Base-by-base conservation (phyloP, 202 grass and related monocot genomes). In the Bolboschoenoplectus hybrid region DNA sequence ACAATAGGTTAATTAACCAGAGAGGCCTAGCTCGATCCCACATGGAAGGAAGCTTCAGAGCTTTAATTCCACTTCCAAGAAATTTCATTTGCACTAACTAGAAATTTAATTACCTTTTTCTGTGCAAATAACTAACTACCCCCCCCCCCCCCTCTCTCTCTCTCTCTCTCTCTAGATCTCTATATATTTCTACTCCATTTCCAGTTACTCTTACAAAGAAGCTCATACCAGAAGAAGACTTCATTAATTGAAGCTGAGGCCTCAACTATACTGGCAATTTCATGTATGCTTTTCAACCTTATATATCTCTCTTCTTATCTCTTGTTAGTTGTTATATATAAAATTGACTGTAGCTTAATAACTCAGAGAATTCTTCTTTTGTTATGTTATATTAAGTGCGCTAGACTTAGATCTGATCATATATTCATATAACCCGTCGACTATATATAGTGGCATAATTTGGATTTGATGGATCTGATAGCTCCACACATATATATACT, bases 1-100 rank as follows among this genome's bases (percentile, higher is more conserved):
- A 65, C 8, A 65, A 34, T 2, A 11, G 9, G 7, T 9, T 7
- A 51, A 60, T 81, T 8, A 61, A 81, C 51, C 5, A 17, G 14
- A 14, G 2, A 47, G 14, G 26, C 26, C 26, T 26, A 26, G 26
- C 26, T 26, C 26, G 26, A 53, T 5, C 64, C 35, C 35, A 67
- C 34, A 58, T 17, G 55, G 7, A 41, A 69, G 82, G 70, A 86
- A 77, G 40, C 68, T 86, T 78, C 84, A 56, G 12, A 67, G 36
- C 4, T 35, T 36, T 7, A 81, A 81, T 67, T 26, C 65, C 13
- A 56, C 35, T 84, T 86, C 84, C 73, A 55, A 86, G 84, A 86
- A 86, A 36, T 67, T 86, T 86, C 84, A 86, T 11, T 66, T 36
- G 51, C 51, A 39, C 81, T 84, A 2, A 64, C 17, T 10, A 32